These are phyloP conservation scores for Aphanomyces euteiches DNA, from an alignment of 352 stramenopile species.

Conservation along the genomic window DNA sequence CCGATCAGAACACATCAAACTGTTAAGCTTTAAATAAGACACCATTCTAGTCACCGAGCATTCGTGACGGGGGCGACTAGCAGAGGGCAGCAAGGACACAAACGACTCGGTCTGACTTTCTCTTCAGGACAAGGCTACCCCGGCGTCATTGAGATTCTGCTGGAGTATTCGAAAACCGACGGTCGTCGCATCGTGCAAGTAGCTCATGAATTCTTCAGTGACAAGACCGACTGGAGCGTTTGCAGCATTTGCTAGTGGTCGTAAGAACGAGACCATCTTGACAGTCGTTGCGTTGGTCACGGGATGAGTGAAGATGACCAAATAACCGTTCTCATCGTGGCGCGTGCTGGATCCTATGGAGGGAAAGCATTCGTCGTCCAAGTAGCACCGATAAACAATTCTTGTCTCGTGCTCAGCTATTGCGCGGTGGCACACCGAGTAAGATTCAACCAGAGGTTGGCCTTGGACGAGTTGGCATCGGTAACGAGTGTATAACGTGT, in stretches of 20 bases:
- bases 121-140: no score
- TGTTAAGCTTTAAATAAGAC: no score
- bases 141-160: background rate
- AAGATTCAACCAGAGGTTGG: constrained; percentile 13
- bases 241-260: constrained; percentile 7
- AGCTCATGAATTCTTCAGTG: constrained; percentile 20
- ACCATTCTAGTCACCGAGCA: no score
- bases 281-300: background rate
- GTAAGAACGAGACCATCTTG: constrained; percentile 21
- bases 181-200: background rate
- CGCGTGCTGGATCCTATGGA: background rate
- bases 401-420: background rate
- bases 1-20: no score
- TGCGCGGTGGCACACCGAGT: constrained; percentile 7
- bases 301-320: background rate
- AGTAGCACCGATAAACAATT: constrained; percentile 12
- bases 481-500: constrained; percentile 14
- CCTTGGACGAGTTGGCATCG: constrained; percentile 9
- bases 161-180: constrained; percentile 9
- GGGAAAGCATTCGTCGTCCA: constrained; percentile 12
- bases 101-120: no score
- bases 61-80: no score
- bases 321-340: constrained; percentile 9
- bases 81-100: no score
- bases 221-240: constrained; percentile 16